Conservation (phyloP, 371 early-diverging fungal genomes). For the Mucor mucedo region DNA sequence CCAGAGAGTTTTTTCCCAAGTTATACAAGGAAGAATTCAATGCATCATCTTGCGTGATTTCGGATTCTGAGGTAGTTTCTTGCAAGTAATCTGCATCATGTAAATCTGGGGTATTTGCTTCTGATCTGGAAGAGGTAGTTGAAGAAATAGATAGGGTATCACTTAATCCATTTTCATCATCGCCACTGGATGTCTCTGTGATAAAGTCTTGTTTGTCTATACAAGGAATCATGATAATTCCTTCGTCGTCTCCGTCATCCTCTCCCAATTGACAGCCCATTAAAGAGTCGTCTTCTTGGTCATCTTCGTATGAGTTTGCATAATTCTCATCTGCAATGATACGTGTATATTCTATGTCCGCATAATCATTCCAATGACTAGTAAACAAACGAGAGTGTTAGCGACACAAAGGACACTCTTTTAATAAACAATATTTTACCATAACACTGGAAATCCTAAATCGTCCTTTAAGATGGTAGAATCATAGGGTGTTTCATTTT, state of each 20-base stretch:
- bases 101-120: neutral
- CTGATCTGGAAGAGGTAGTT: neutral
- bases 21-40: too few species aligned
- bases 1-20: neutral
- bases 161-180: neutral
- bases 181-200: neutral
- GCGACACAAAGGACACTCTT: neutral
- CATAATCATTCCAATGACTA: slow-evolving; percentile 49
- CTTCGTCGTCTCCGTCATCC: neutral
- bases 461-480: slow-evolving; percentile 17
- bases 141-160: neutral
- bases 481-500: neutral
- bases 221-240: too few species aligned
- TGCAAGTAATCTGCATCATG: neutral
- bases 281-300: neutral
- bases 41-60: neutral
- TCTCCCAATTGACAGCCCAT: neutral
- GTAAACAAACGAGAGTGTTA: neutral
- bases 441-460: slow-evolving; percentile 28
- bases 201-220: neutral
- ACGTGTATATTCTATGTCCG: slow-evolving; percentile 45
- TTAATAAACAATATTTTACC: slow-evolving; percentile 17
- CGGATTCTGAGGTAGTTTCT: neutral
- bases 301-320: slow-evolving; percentile 30
- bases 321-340: slow-evolving; percentile 33